Evolutionary conservation across 495 filamentous ascomycete species (phyloP), one percentile per base, ranked within the genome.

Genomic region (Monascus purpureus): DNA sequence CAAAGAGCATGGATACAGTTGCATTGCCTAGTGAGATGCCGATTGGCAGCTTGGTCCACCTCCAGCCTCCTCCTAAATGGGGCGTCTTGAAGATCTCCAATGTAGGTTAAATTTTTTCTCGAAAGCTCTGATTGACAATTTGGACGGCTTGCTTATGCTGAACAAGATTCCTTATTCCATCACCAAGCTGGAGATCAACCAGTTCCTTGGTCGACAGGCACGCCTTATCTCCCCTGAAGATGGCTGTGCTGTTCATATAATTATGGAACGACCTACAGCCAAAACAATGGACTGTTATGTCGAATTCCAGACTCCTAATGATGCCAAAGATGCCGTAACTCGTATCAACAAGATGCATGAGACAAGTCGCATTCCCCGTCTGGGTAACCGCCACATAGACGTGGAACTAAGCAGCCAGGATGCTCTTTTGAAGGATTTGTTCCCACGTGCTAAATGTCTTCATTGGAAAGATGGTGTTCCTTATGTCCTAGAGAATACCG

Each of bases 271-370:
- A 6, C 59, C 71, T 0, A 81, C 77, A 1, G 68, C 69, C 29
- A 88, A 87, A 65, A 87, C 82, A 0, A 72, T 76, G 52, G 79
- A 86, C 31, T 77, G 69, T 36, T 90, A 61, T 39, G 71, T 82
- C 18, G 82, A 90, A 44, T 75, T 86, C 29, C 33, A 55, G 18
- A 67, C 59, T 4, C 35, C 55, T 0, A 37, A 54, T 0, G 73
- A 77, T 46, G 81, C 80, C 0, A 40, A 59, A 8, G 53, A 54
- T 7, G 58, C 68, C 0, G 45, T 49, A 6, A 18, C 32, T 7
- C 45, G 47, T 5, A 36, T 57, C n/a, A 53, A 47, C 15, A 16
- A 20, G 0, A 59, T 73, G 4, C 57, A 68, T 17, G 63, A 67
- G 8, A 45, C 51, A 33, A 60, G 61, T 7, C 66, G 68, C 13